Evolutionary conservation across 345 rosid genomes (phyloP).

Genomic region (Microcos paniculata): DNA sequence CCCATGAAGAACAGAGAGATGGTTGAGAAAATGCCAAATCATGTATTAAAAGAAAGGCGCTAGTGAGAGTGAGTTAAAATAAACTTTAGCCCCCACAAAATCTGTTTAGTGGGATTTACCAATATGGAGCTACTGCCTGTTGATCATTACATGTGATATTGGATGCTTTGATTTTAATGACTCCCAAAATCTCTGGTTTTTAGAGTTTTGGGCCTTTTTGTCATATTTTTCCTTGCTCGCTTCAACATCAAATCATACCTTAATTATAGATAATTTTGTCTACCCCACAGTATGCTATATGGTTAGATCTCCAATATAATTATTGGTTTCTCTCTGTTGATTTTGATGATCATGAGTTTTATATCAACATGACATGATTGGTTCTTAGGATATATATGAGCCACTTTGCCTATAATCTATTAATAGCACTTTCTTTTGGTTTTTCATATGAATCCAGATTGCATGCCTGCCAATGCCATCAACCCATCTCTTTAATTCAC

Average conservation of each 20-base stretch:
- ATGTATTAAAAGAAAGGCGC: background rate
- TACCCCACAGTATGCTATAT: background rate
- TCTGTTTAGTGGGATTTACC: background rate
- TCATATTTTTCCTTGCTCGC: no score
- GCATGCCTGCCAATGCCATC: no score
- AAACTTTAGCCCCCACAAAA: slow-evolving; percentile 2
- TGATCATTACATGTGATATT: background rate
- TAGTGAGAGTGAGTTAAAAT: background rate
- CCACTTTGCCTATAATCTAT: no score
- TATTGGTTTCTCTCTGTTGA: no score
- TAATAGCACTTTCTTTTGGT: no score
- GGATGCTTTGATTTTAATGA: background rate
- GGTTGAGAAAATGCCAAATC: slow-evolving; percentile 8
- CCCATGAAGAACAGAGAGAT: background rate
- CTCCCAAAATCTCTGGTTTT: background rate
- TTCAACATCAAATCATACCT: slow-evolving; percentile 3
- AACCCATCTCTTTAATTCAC: no score
- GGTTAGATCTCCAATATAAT: background rate
- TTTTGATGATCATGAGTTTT: no score
- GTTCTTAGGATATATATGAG: no score
- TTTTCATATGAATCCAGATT: no score
- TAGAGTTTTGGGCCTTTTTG: slow-evolving; percentile 8
- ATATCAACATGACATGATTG: no score
- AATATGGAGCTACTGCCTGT: slow-evolving; percentile 2
- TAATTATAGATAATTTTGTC: background rate